Conservation (phyloP, 495 filamentous ascomycete genomes). For the Penicillium subrubescens region DNA sequence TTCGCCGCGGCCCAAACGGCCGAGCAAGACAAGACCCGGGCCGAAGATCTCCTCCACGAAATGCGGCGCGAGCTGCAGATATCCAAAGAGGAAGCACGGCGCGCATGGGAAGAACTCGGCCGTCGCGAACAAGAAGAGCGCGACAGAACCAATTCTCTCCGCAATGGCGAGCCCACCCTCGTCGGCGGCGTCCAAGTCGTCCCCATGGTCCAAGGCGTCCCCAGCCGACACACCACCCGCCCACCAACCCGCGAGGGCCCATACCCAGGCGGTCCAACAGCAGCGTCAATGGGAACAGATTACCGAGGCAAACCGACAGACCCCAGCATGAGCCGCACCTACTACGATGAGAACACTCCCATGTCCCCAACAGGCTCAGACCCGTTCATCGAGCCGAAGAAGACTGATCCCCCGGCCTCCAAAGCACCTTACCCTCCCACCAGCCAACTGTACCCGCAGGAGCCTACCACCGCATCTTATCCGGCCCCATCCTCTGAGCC, state of each 20-base stretch:
- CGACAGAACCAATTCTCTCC: slow-evolving; percentile 82
- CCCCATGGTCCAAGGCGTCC: slow-evolving; percentile 80
- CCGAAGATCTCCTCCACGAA: slow-evolving; percentile 76
- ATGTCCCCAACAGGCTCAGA: slow-evolving; percentile 60
- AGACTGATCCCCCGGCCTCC: slow-evolving; percentile 23
- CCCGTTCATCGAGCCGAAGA: slow-evolving; percentile 52
- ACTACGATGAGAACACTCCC: slow-evolving; percentile 46
- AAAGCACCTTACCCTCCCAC: slow-evolving; percentile 31
- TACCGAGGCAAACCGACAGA: slow-evolving; percentile 26
- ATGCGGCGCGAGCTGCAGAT: slow-evolving; percentile 90
- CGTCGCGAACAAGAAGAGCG: slow-evolving; percentile 92
- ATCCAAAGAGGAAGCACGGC: slow-evolving; percentile 91
- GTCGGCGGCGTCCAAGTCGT: slow-evolving; percentile 97
- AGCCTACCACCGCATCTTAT: slow-evolving; percentile 36
- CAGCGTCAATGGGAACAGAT: slow-evolving; percentile 28
- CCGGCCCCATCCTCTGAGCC: slow-evolving; percentile 39
- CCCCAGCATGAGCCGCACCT: slow-evolving; percentile 35
- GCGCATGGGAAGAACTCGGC: slow-evolving; percentile 96
- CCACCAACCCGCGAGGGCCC: slow-evolving; percentile 52
- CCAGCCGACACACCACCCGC: slow-evolving; percentile 63
- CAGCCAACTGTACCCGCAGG: slow-evolving; percentile 50
- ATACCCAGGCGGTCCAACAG: slow-evolving; percentile 34
- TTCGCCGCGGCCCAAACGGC: slow-evolving; percentile 62
- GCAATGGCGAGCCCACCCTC: slow-evolving; percentile 83
- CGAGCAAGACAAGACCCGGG: slow-evolving; percentile 65